A percentile compares a stretch with the other conserved stretches of the same genome.
Conservation (phyloP, 257 asterid species). For the Solanum paucissectum region DNA sequence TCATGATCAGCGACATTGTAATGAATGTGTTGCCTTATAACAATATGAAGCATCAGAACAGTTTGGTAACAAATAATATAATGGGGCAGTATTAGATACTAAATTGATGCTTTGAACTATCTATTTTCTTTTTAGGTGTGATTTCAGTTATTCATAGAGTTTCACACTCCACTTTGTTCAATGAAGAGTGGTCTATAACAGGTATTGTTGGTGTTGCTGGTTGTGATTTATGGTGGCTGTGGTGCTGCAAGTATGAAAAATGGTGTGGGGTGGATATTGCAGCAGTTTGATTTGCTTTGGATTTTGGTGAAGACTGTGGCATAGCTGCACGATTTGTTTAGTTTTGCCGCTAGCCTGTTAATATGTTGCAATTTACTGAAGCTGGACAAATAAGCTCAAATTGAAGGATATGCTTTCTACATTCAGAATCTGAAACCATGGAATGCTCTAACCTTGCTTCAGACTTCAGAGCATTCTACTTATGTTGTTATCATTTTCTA, state of each 20-base stretch:
- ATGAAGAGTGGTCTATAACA: not conserved
- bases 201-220: not conserved
- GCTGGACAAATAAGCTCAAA: not conserved
- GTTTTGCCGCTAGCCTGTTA: not conserved
- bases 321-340: not conserved
- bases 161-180: not conserved
- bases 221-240: not conserved
- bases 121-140: not conserved
- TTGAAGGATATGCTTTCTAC: not conserved
- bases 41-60: not conserved
- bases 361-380: not conserved
- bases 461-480: not conserved
- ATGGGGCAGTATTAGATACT: not conserved
- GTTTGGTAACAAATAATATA: not conserved
- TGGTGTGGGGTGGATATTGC: not conserved
- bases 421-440: not conserved
- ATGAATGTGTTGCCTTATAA: not conserved
- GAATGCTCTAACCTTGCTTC: not conserved
- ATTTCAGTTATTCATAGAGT: not conserved
- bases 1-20: not conserved
- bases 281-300: not conserved
- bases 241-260: not conserved
- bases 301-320: not conserved
- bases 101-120: not conserved
- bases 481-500: not conserved